These are phyloP conservation scores for Closterium sp. DNA, from an alignment of 139 green algal species.

Conservation along the genomic window DNA sequence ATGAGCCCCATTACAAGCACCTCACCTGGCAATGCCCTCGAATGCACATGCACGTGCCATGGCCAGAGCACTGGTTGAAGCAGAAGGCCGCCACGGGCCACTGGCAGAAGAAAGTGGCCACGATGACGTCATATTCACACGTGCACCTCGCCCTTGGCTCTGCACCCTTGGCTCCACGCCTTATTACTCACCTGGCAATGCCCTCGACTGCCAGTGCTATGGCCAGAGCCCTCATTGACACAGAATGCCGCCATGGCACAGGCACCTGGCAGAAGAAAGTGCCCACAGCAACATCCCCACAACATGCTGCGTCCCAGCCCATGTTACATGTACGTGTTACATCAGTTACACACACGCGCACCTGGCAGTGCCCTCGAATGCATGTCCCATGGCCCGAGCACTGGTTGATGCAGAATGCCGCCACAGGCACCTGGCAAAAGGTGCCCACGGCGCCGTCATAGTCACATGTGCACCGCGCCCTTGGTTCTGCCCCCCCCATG, in stretches of 20 bases:
- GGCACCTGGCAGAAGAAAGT: conserved; percentile 10
- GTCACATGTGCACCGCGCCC: neutral
- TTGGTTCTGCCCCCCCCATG: neutral
- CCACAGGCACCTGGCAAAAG: conserved; percentile 20
- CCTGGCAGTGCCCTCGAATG: conserved; percentile 27
- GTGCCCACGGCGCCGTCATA: conserved; percentile 6
- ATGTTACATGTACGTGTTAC: too few species aligned
- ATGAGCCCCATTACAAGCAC: too few species aligned
- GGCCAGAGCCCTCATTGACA: conserved; percentile 2
- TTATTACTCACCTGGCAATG: conserved; percentile 27
- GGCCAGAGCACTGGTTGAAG: conserved; percentile 10
- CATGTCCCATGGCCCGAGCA: conserved; percentile 23
- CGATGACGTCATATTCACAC: neutral
- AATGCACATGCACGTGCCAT: conserved; percentile 12
- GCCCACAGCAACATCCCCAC: too few species aligned
- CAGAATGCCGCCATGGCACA: conserved; percentile 4
- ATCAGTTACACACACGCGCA: neutral
- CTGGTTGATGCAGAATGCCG: conserved; percentile 22
- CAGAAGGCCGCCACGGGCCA: conserved; percentile 1
- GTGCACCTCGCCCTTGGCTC: neutral
- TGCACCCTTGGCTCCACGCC: neutral
- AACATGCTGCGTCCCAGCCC: too few species aligned
- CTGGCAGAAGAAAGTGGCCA: neutral
- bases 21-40: conserved; percentile 27
- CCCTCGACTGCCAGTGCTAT: neutral